Conservation (phyloP, 495 filamentous ascomycete species). For the Aspergillus coremiiformis region DNA sequence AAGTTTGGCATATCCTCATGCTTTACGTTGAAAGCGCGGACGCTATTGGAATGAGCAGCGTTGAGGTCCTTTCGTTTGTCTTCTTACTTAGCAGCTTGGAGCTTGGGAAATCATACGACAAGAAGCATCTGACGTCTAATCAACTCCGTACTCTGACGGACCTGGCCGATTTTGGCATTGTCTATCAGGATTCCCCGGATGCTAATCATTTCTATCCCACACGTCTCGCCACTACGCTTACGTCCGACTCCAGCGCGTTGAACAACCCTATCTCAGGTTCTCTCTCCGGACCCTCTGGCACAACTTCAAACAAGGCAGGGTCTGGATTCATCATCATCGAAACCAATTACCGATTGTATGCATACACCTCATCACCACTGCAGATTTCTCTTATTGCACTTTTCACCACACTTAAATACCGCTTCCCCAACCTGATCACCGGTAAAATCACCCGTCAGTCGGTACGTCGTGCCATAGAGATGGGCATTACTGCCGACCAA, state of each 20-base stretch:
- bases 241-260: conserved; percentile 64
- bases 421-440: conserved; percentile 86
- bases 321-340: conserved; percentile 87
- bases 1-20: conserved; percentile 91
- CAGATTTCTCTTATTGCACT: conserved; percentile 92
- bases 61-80: conserved; percentile 90
- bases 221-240: conserved; percentile 88
- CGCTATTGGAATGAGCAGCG: conserved; percentile 68
- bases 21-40: conserved; percentile 87
- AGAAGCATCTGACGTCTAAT: conserved; percentile 64
- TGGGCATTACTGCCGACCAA: conserved; percentile 90
- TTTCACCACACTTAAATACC: conserved; percentile 75
- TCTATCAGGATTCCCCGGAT: conserved; percentile 59
- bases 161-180: conserved; percentile 83
- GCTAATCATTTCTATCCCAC: conserved; percentile 83
- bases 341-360: conserved; percentile 98
- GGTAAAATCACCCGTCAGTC: conserved; percentile 82
- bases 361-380: conserved; percentile 85
- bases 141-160: conserved; percentile 82
- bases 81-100: conserved; percentile 93
- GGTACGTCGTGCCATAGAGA: conserved; percentile 73
- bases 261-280: conserved; percentile 36
- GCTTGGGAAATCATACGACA: conserved; percentile 83
- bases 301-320: conserved; percentile 39
- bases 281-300: conserved; percentile 27